Conservation (phyloP, 176 grass and related monocot species). For the Thinopyrum elongatum region DNA sequence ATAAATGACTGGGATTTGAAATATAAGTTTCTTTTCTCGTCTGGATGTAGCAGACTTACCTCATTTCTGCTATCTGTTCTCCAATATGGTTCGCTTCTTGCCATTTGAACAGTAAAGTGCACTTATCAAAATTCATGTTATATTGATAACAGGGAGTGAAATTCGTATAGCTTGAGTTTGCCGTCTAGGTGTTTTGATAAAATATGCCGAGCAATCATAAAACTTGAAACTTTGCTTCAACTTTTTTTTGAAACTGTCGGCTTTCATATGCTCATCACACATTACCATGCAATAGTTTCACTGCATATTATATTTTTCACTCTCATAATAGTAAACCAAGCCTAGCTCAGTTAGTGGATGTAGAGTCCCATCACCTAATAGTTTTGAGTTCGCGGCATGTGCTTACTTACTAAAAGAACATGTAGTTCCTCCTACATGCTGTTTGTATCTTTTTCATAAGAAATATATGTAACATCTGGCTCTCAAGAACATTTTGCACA, state of each 20-base stretch:
- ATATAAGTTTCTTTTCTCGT: constrained; percentile 9
- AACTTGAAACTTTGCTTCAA: neutral
- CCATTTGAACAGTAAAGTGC: neutral
- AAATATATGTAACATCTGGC: neutral
- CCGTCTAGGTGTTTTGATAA: neutral
- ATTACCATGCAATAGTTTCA: neutral
- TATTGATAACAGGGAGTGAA: neutral
- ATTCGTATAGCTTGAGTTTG: neutral
- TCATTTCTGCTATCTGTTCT: neutral
- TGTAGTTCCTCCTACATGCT: neutral
- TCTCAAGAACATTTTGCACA: constrained; percentile 2
- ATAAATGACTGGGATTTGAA: neutral
- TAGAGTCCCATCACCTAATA: neutral
- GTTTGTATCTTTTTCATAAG: neutral
- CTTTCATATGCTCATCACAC: neutral
- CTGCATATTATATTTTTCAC: neutral
- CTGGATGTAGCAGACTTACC: neutral
- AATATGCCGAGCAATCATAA: neutral
- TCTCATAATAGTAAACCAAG: neutral
- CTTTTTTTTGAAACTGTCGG: neutral
- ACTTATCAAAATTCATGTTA: neutral
- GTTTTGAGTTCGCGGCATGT: neutral
- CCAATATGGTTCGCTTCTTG: neutral
- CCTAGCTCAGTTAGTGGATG: neutral
- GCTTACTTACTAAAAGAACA: neutral